phyloP scores from a whole-genome alignment of 2,329 filamentous ascomycete species.

The Neopestalotiopsis rosae region DNA sequence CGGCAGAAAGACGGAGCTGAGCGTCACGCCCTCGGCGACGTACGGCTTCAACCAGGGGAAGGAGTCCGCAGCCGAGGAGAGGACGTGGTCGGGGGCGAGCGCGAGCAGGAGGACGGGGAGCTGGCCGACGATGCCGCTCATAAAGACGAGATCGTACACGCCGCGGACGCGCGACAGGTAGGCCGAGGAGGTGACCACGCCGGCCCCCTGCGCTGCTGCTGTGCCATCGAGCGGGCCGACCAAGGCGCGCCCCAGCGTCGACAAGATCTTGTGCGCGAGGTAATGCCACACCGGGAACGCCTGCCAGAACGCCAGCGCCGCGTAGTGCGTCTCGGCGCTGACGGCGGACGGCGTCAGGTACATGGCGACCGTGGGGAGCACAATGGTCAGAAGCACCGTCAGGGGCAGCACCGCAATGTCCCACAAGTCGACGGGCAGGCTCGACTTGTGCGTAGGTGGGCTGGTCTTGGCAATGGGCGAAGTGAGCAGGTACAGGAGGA shows the following conservation, averaged over 20 bases:
- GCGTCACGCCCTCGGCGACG: constrained; percentile 29
- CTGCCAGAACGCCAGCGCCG: constrained; percentile 36
- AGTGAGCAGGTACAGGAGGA: constrained; percentile 35
- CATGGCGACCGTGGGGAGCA: constrained; percentile 35
- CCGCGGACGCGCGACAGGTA: constrained; percentile 19
- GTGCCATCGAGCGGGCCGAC: constrained; percentile 32
- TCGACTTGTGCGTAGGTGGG: constrained; percentile 26
- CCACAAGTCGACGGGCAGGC: constrained; percentile 35
- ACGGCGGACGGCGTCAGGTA: constrained; percentile 27
- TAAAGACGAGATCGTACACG: constrained; percentile 36
- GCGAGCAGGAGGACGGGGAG: constrained; percentile 30
- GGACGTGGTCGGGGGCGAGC: constrained; percentile 24
- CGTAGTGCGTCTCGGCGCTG: constrained; percentile 33
- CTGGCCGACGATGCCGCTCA: constrained; percentile 29
- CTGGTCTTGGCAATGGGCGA: constrained; percentile 31
- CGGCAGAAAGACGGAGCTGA: constrained; percentile 32
- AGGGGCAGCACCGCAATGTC: constrained; percentile 36
- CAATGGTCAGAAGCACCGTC: constrained; percentile 31
- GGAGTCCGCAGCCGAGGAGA: constrained; percentile 24
- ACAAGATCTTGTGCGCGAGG: not conserved
- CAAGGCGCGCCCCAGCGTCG: not conserved
- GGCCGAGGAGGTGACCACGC: constrained; percentile 29
- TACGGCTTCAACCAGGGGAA: constrained; percentile 27
- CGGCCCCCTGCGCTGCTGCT: constrained; percentile 22
- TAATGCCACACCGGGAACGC: constrained; percentile 15